phyloP scores from a whole-genome alignment of 1,284 basidiomycete genomes.

The Ustilago vetiveriae region DNA sequence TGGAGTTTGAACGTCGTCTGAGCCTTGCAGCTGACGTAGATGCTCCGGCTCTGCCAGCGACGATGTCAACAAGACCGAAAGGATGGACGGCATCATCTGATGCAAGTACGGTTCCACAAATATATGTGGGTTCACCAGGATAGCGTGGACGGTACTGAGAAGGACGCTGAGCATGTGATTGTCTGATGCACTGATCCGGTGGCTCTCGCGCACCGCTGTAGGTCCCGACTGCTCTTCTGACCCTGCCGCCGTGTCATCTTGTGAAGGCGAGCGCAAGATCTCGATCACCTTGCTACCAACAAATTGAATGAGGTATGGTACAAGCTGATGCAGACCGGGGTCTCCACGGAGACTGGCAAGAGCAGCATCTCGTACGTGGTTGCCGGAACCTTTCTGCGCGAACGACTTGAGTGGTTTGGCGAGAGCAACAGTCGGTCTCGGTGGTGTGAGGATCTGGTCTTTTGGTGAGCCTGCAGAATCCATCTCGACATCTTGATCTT shows the following conservation, averaged over 20 bases:
- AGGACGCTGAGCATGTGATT: slow-evolving; percentile 58
- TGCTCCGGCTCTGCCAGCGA: slow-evolving; percentile 71
- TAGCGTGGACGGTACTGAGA: slow-evolving; percentile 57
- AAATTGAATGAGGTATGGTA: slow-evolving; percentile 96
- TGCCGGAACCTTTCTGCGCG: slow-evolving; percentile 52
- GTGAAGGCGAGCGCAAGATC: slow-evolving; percentile 64
- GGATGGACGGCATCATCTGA: slow-evolving; percentile 90
- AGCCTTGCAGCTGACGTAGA: slow-evolving; percentile 15
- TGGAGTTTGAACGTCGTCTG: slow-evolving; percentile 24
- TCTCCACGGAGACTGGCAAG: slow-evolving; percentile 87
- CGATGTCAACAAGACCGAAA: slow-evolving; percentile 88
- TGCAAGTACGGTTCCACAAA: slow-evolving; percentile 96
- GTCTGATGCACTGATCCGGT: slow-evolving; percentile 34
- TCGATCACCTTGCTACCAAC: slow-evolving; percentile 76
- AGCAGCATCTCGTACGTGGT: slow-evolving; percentile 75
- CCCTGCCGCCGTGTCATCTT: slow-evolving; percentile 7
- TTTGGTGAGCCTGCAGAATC: slow-evolving; percentile 20
- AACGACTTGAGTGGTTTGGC: slow-evolving; percentile 50
- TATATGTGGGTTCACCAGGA: slow-evolving; percentile 76
- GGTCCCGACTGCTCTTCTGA: slow-evolving; percentile 7
- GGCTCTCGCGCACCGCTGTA: slow-evolving; percentile 25
- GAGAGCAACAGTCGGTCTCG: slow-evolving; percentile 30
- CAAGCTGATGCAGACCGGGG: slow-evolving; percentile 89
- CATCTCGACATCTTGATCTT: slow-evolving; percentile 35
- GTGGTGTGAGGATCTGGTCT: slow-evolving; percentile 43